These are phyloP conservation scores for Carex scoparia DNA, from an alignment of 176 grass and related monocot species.

Conservation along the genomic window DNA sequence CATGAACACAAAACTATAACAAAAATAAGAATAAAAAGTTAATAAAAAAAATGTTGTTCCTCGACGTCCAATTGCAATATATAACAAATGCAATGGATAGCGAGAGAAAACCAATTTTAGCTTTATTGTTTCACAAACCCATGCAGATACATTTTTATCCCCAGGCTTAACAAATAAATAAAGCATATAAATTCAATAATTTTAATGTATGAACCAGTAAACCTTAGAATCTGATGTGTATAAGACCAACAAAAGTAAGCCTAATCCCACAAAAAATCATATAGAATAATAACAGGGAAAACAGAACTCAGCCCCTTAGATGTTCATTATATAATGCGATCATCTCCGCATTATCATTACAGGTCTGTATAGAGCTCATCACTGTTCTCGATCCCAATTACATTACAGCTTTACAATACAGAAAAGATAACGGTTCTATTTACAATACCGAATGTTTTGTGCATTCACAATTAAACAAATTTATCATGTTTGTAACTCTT, in stretches of 20 bases:
- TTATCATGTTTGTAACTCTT: background rate
- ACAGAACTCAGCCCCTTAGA: slow-evolving; percentile 72
- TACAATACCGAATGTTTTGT: background rate
- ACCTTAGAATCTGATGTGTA: background rate
- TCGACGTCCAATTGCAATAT: slow-evolving; percentile 62
- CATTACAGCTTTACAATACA: background rate
- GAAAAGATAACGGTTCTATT: background rate
- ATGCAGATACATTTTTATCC: background rate
- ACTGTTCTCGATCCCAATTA: slow-evolving; percentile 9
- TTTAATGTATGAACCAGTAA: background rate
- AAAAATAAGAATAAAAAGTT: background rate
- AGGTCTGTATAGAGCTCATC: slow-evolving; percentile 61
- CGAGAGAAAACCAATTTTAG: slow-evolving; percentile 44
- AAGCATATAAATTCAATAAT: background rate
- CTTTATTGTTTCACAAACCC: slow-evolving; percentile 22
- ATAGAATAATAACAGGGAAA: background rate
- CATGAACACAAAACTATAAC: background rate
- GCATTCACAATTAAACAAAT: background rate
- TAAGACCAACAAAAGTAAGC: background rate
- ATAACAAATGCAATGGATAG: slow-evolving; percentile 43
- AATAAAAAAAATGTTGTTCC: slow-evolving; percentile 35
- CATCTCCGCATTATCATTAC: slow-evolving; percentile 77
- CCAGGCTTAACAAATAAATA: slow-evolving; percentile 21
- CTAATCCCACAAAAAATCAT: background rate
- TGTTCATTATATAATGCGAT: slow-evolving; percentile 66